A percentile compares a stretch with the other conserved stretches of the same genome.
Conservation (phyloP, 225 moss, liverwort and hornwort species). For the Asterella californica region DNA sequence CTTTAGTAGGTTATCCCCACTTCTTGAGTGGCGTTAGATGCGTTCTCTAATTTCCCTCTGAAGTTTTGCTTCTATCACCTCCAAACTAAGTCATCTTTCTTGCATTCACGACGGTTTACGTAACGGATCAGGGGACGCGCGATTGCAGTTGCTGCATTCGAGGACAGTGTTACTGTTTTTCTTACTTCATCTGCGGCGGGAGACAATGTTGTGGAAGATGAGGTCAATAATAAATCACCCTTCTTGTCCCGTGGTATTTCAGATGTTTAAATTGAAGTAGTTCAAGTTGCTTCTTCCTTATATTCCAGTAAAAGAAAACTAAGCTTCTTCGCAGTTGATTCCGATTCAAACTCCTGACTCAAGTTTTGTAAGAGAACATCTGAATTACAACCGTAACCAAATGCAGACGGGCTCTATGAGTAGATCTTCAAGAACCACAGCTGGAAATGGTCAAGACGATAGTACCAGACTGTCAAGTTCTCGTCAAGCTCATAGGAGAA, state of each 20-base stretch:
- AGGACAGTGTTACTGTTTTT: slow-evolving; percentile 85
- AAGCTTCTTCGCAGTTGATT: not conserved
- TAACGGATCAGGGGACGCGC: slow-evolving; percentile 75
- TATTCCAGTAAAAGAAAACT: not conserved
- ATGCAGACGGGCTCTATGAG: not conserved
- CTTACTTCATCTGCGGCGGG: slow-evolving; percentile 66
- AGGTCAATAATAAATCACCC: slow-evolving; percentile 11
- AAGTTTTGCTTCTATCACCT: not conserved
- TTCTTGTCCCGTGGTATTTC: not conserved
- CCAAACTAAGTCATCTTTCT: not conserved
- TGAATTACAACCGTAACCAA: not conserved
- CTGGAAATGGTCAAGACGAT: not conserved
- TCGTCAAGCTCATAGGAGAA: not conserved
- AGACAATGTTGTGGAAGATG: slow-evolving; percentile 74
- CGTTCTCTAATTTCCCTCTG: not conserved
- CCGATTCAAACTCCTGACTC: not conserved
- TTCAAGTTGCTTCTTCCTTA: not conserved
- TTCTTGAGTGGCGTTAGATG: not conserved
- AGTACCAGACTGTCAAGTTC: not conserved
- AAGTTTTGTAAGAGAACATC: not conserved
- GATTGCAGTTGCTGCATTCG: slow-evolving; percentile 85
- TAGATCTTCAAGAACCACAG: not conserved
- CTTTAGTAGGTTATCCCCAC: not conserved
- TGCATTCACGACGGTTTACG: not conserved
- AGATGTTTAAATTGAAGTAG: not conserved